phyloP scores from a whole-genome alignment of 225 moss, liverwort and hornwort genomes.

The Takakia lepidozioides region DNA sequence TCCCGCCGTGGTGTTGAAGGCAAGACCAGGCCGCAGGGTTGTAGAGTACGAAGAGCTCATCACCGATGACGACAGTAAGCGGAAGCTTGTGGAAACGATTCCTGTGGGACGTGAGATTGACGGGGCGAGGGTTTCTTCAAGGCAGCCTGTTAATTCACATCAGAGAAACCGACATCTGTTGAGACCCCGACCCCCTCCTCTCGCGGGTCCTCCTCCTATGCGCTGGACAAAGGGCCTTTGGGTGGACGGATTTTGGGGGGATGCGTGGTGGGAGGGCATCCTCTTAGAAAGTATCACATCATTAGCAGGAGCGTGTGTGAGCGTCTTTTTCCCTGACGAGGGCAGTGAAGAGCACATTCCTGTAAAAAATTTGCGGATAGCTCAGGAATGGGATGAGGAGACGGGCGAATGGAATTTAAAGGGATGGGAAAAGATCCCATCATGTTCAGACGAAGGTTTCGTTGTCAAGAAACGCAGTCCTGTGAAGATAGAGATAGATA shows the following conservation, averaged over 20 bases:
- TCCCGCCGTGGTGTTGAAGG: constrained; percentile 37
- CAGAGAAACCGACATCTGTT: constrained; percentile 10
- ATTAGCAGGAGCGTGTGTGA: constrained; percentile 5
- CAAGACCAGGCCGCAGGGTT: constrained; percentile 27
- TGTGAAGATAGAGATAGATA: too few species aligned
- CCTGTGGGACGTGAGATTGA: constrained; percentile 24
- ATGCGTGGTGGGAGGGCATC: constrained; percentile 70
- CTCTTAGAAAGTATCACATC: constrained; percentile 24
- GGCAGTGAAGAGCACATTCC: constrained; percentile 21
- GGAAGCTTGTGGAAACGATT: constrained; percentile 39
- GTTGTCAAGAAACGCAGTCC: too few species aligned
- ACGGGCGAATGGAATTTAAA: constrained; percentile 33
- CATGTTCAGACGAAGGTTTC: too few species aligned
- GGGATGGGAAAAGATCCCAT: too few species aligned
- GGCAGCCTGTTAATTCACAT: constrained; percentile 9
- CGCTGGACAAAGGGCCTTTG: constrained; percentile 39
- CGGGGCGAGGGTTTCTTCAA: constrained; percentile 13
- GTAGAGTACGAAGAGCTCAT: constrained; percentile 56
- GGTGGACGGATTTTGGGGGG: constrained; percentile 40
- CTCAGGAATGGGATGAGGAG: constrained; percentile 59
- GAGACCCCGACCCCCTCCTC: constrained; percentile 40
- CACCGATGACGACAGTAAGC: constrained; percentile 26
- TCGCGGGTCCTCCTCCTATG: constrained; percentile 16
- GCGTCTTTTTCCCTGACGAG: constrained; percentile 43
- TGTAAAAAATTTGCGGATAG: constrained; percentile 38